These are phyloP conservation scores for Lomentospora prolificans DNA, from an alignment of 2,329 filamentous ascomycete species.

Conservation along the genomic window DNA sequence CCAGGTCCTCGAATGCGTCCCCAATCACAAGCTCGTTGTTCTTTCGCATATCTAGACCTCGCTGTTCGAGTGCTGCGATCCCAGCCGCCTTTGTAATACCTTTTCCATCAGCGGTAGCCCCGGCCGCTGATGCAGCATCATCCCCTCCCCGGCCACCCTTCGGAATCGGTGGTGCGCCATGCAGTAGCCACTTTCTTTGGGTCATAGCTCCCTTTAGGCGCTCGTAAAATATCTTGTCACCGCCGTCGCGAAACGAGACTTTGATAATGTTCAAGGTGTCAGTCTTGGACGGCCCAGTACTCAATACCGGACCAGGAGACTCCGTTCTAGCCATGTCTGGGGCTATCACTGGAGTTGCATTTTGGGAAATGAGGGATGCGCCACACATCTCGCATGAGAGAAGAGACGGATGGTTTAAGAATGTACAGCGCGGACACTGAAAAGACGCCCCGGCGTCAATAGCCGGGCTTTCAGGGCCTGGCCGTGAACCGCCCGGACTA, in stretches of 20 bases:
- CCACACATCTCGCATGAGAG: conserved; percentile 85
- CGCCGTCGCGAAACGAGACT: conserved; percentile 80
- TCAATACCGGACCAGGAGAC: conserved; percentile 67
- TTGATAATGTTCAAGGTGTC: conserved; percentile 72
- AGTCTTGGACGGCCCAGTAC: conserved; percentile 22
- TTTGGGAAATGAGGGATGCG: conserved; percentile 55
- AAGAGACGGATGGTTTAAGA: conserved; percentile 83
- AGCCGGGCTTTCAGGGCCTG: conserved; percentile 4
- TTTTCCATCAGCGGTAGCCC: not conserved
- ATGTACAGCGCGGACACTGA: conserved; percentile 82
- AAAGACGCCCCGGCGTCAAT: conserved; percentile 29
- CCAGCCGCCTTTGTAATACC: conserved; percentile 57
- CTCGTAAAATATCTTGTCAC: conserved; percentile 84
- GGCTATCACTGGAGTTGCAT: conserved; percentile 29
- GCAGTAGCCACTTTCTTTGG: conserved; percentile 91
- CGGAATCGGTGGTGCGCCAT: conserved; percentile 80
- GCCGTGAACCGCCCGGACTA: not conserved
- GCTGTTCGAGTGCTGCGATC: conserved; percentile 84
- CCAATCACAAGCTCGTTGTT: conserved; percentile 93
- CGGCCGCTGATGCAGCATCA: conserved; percentile 16
- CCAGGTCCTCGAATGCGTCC: conserved; percentile 88
- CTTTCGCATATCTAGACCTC: conserved; percentile 73
- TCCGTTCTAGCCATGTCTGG: conserved; percentile 41
- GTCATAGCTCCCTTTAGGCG: conserved; percentile 78
- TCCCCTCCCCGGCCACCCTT: conserved; percentile 38